These are phyloP conservation scores for Malania oleifera DNA, from an alignment of 164 flowering plant genomes.

Conservation along the genomic window DNA sequence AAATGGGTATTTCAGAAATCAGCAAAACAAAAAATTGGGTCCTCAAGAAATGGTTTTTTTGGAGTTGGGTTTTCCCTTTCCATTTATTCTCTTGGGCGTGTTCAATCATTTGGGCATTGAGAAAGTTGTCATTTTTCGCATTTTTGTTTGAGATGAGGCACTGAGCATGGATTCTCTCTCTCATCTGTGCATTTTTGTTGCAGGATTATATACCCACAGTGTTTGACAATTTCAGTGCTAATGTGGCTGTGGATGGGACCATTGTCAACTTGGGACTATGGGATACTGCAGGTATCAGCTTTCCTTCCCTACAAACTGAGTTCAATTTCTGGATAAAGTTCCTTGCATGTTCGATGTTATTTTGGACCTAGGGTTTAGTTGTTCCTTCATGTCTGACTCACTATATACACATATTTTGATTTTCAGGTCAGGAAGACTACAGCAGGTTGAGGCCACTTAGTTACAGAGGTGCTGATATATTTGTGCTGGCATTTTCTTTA, in stretches of 20 bases:
- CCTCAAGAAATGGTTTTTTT: too few relatives aligned
- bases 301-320: background rate
- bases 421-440: slow-evolving; percentile 94
- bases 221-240: slow-evolving; percentile 96
- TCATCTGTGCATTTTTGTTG: background rate
- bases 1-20: slow-evolving; percentile 14
- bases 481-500: slow-evolving; percentile 92
- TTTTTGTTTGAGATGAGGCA: background rate
- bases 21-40: too few relatives aligned
- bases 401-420: slow-evolving; percentile 8
- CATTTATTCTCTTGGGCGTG: background rate
- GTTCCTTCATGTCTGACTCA: background rate
- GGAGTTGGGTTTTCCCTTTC: background rate
- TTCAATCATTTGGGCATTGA: background rate
- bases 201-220: slow-evolving; percentile 98
- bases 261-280: slow-evolving; percentile 93
- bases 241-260: slow-evolving; percentile 95
- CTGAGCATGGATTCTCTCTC: background rate
- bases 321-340: background rate
- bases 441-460: slow-evolving; percentile 98
- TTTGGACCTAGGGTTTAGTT: background rate
- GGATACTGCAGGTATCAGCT: slow-evolving; percentile 89
- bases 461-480: slow-evolving; percentile 95
- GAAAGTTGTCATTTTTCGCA: background rate
- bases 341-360: background rate